Base-by-base conservation (phyloP, 352 stramenopile species). In the Phytophthora pluvialis region DNA sequence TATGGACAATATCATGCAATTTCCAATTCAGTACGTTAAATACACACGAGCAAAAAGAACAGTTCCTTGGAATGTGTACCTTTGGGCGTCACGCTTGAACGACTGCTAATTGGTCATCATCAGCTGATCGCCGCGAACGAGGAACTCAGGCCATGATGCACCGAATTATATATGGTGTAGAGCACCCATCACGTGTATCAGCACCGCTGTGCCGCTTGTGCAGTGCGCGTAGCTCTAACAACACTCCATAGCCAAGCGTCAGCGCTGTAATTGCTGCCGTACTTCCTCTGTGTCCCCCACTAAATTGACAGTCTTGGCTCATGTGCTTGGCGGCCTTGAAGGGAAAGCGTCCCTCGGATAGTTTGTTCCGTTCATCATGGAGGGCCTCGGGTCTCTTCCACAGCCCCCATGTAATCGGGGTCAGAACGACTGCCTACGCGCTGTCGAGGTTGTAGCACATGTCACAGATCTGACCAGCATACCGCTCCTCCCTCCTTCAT, bases 321-420 rank as follows among this genome's bases (percentile, higher is more conserved):
- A 38, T 13, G 7, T 39, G 18, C 16, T 21, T 53, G 7, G 52
- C 40, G 6, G 45, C 12, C 3, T 28, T 45, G 29, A 38, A 51
- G 16, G 40, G 13, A 15, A 51, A 51, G n/a, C 40, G 26, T 16
- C 31, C 45, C 18, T 35, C 28, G 4, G 29, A 60, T 6, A n/a
- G n/a, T n/a, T n/a, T n/a, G n/a, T 35, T 60, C 25, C 18, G 52
- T 60, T 60, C 52, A 5, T 44, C 16, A 28, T 51, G 12, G 39
- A 60, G 9, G 39, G 52, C 1, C 38, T 51, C 2, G 52, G 10
- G 1, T 47, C 5, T 11, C 7, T 51, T 12, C 52, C 21, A 60
- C 51, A 39, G 11, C 5, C 13, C 1, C 16, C 16, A 8, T 28
- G 16, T 11, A 60, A 38, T 10, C 50, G 50, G 5, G 9, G 50